phyloP scores from a whole-genome alignment of 306 rosid species.

The Begonia peltatifolia region DNA sequence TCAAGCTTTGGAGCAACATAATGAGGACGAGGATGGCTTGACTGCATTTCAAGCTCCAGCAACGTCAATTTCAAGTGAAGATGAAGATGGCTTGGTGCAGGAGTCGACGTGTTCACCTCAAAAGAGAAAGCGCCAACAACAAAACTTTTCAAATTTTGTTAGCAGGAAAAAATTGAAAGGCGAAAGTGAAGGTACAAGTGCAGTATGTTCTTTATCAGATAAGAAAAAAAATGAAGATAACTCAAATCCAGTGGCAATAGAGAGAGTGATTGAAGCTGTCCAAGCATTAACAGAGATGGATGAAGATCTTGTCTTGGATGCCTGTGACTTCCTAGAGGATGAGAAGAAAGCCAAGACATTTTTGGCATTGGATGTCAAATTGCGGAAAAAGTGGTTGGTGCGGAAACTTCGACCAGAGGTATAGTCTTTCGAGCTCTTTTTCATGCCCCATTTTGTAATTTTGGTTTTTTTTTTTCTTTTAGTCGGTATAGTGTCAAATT shows the following conservation, averaged over 20 bases:
- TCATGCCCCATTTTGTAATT: not conserved
- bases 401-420: conserved; percentile 48
- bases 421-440: conserved; percentile 5
- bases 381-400: conserved; percentile 56
- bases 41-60: conserved; percentile 25
- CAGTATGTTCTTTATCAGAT: conserved; percentile 38
- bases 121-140: conserved; percentile 34
- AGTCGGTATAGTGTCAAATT: too few relatives aligned
- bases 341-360: conserved; percentile 66
- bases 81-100: conserved; percentile 12
- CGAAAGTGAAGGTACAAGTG: conserved; percentile 35
- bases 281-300: conserved; percentile 77
- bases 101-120: conserved; percentile 21
- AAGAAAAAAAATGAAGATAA: conserved; percentile 26
- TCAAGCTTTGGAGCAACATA: conserved; percentile 28
- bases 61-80: conserved; percentile 26
- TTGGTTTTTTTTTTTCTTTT: too few relatives aligned
- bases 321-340: conserved; percentile 68
- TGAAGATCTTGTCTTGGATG: conserved; percentile 69
- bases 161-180: conserved; percentile 24
- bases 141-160: conserved; percentile 18
- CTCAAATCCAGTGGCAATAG: conserved; percentile 29
- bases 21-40: conserved; percentile 17
- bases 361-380: conserved; percentile 43
- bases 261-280: conserved; percentile 43